These are phyloP conservation scores for Leucosporidium yakuticum DNA, from an alignment of 768 basidiomycete genomes.

Conservation along the genomic window DNA sequence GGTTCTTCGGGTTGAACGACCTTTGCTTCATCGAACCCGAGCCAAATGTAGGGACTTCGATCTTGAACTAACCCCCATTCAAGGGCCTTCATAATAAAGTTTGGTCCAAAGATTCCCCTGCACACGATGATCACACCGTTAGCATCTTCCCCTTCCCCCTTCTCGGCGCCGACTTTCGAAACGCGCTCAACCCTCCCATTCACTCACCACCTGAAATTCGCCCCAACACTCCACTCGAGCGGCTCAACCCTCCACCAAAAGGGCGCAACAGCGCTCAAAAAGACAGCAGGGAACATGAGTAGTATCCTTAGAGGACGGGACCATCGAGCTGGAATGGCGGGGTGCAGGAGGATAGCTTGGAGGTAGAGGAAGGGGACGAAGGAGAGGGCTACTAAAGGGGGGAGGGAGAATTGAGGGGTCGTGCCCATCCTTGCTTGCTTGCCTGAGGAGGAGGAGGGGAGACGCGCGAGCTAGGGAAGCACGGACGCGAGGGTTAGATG, in stretches of 20 bases:
- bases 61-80: constrained; percentile 9
- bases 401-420: not conserved
- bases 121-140: not conserved
- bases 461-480: too few species aligned
- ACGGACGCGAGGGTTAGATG: too few species aligned
- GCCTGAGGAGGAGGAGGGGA: too few species aligned
- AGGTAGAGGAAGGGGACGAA: constrained; percentile 1
- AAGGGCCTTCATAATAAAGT: constrained; percentile 12
- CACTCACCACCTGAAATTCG: constrained; percentile 1
- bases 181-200: not conserved
- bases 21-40: constrained; percentile 15
- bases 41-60: constrained; percentile 11
- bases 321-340: not conserved
- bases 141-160: not conserved
- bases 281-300: not conserved
- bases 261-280: not conserved
- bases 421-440: not conserved
- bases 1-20: not conserved
- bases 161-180: not conserved
- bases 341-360: constrained; percentile 1
- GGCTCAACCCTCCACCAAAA: not conserved
- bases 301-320: not conserved
- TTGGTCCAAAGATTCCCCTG: constrained; percentile 20
- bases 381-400: not conserved
- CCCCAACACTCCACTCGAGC: not conserved